Conservation (phyloP, 192 early-diverging fungal genomes). For the Martensiomyces pterosporus region DNA sequence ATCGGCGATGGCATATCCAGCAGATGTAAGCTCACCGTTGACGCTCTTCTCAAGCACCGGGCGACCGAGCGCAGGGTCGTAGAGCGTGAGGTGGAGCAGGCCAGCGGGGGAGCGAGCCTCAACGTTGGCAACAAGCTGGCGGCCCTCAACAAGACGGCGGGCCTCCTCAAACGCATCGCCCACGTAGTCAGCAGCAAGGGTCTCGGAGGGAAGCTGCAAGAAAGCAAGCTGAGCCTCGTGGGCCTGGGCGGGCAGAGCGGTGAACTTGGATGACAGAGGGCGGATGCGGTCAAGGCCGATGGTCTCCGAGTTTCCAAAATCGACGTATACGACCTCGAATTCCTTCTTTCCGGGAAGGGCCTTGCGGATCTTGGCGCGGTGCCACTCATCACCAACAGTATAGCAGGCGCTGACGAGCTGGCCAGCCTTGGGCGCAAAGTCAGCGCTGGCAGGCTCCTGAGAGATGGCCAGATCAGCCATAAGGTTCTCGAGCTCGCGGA, state of each 20-base stretch:
- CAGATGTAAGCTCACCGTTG: constrained; percentile 62
- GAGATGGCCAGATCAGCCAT: constrained; percentile 76
- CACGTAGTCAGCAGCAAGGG: constrained; percentile 69
- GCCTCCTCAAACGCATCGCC: constrained; percentile 68
- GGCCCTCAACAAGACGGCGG: constrained; percentile 59
- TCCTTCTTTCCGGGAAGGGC: constrained; percentile 52
- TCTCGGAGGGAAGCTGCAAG: constrained; percentile 54
- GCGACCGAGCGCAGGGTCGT: constrained; percentile 57
- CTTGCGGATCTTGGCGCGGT: constrained; percentile 78
- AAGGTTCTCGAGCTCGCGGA: constrained; percentile 69
- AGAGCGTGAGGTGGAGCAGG: constrained; percentile 62
- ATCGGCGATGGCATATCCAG: constrained; percentile 58
- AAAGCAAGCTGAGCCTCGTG: constrained; percentile 83
- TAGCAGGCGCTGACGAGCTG: constrained; percentile 81
- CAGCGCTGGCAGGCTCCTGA: constrained; percentile 49
- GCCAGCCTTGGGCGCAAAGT: constrained; percentile 59
- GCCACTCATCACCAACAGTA: constrained; percentile 85
- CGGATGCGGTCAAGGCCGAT: constrained; percentile 67
- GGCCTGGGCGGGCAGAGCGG: constrained; percentile 65
- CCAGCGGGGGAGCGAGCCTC: constrained; percentile 57
- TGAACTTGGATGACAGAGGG: constrained; percentile 72
- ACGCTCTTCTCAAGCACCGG: constrained; percentile 60
- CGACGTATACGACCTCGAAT: constrained; percentile 79
- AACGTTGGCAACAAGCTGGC: constrained; percentile 68
- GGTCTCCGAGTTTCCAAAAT: constrained; percentile 93